These are phyloP conservation scores for Sordariomycetes sp. DNA, from an alignment of 2,329 filamentous ascomycete species.

Conservation along the genomic window DNA sequence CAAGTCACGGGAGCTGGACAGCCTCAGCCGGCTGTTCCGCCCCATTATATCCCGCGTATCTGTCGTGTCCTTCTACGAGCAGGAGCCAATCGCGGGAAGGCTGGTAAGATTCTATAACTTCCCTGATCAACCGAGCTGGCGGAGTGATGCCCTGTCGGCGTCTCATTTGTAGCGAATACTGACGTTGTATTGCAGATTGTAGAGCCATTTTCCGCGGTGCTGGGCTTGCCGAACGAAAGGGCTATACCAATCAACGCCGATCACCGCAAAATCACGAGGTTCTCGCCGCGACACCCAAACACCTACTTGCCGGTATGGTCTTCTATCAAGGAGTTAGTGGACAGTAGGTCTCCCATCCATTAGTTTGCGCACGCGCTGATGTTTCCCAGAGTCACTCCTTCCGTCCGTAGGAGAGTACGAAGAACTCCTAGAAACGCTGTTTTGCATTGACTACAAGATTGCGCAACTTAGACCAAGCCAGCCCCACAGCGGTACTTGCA, in stretches of 20 bases:
- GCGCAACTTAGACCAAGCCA: background rate
- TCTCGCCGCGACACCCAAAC: background rate
- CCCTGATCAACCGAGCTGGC: background rate
- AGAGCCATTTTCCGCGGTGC: background rate
- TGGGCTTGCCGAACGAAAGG: background rate
- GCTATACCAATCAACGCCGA: conserved; percentile 1
- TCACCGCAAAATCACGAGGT: background rate
- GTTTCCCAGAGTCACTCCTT: no score
- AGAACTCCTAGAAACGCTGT: background rate
- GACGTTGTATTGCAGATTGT: background rate
- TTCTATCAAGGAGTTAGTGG: background rate
- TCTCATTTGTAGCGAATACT: no score
- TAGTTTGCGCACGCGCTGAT: background rate
- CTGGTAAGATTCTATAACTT: background rate
- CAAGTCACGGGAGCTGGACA: background rate
- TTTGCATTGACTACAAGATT: conserved; percentile 1
- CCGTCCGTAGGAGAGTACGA: background rate
- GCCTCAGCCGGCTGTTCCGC: background rate
- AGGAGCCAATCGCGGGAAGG: background rate
- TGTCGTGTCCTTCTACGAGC: conserved; percentile 1
- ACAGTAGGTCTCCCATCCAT: background rate
- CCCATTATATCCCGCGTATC: background rate
- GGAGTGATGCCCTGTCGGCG: background rate
- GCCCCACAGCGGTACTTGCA: background rate
- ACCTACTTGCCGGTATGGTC: background rate